These are phyloP conservation scores for Kalmusia sp. DNA, from an alignment of 2,329 filamentous ascomycete genomes.

Conservation along the genomic window DNA sequence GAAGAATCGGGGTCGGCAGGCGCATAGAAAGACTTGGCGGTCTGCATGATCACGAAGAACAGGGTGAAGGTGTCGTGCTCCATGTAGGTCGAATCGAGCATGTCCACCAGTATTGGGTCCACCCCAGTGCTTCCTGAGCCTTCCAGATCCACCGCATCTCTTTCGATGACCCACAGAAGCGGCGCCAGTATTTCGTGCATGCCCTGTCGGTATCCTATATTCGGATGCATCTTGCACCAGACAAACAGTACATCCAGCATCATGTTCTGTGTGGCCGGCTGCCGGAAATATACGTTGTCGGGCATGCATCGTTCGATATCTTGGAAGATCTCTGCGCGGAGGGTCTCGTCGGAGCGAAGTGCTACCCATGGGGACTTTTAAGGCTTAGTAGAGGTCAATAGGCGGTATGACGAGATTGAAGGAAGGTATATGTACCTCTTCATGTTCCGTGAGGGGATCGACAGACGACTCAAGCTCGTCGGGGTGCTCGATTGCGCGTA, in stretches of 20 bases:
- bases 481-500: conserved; percentile 84
- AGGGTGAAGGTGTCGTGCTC: conserved; percentile 92
- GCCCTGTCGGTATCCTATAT: conserved; percentile 91
- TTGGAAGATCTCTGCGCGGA: conserved; percentile 88
- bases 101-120: conserved; percentile 42
- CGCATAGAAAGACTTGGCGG: conserved; percentile 86
- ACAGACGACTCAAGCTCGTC: conserved; percentile 76
- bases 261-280: conserved; percentile 77
- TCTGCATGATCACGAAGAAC: conserved; percentile 87
- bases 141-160: conserved; percentile 73
- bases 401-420: conserved; percentile 28
- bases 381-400: conserved; percentile 57
- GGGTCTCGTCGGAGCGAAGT: conserved; percentile 81
- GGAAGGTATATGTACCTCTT: conserved; percentile 58
- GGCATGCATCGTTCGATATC: conserved; percentile 92
- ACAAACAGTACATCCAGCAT: conserved; percentile 91
- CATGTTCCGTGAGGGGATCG: conserved; percentile 88
- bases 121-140: conserved; percentile 31
- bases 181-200: conserved; percentile 98
- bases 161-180: conserved; percentile 81
- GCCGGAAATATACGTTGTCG: conserved; percentile 88
- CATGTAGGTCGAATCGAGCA: conserved; percentile 75
- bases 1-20: conserved; percentile 53
- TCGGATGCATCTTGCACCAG: conserved; percentile 90
- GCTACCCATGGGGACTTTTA: conserved; percentile 87